Conservation (phyloP, 805 yeast genomes). For the Candida taoyuanica region DNA sequence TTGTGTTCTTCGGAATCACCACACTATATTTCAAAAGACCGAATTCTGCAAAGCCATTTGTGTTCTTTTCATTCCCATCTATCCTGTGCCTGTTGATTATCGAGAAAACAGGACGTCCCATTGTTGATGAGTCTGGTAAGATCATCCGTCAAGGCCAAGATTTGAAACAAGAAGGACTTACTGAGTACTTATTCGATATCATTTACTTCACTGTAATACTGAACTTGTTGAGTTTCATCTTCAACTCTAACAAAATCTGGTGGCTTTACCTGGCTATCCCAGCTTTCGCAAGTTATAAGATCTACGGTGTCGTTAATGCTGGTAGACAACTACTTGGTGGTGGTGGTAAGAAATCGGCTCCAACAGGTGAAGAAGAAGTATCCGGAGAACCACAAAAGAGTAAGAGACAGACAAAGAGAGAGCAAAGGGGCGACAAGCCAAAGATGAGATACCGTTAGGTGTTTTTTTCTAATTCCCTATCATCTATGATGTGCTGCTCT, state of each 20-base stretch:
- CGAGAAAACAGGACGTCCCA: slow-evolving; percentile 49
- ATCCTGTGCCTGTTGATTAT: slow-evolving; percentile 37
- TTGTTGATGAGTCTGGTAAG: slow-evolving; percentile 32
- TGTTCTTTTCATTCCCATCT: slow-evolving; percentile 29
- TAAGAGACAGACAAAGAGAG: slow-evolving; percentile 38
- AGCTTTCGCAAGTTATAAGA: slow-evolving; percentile 40
- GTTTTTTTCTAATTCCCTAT: no score
- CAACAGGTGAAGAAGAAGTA: background rate
- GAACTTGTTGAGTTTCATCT: slow-evolving; percentile 39
- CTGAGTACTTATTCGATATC: slow-evolving; percentile 52
- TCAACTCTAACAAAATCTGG: slow-evolving; percentile 44
- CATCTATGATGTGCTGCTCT: no score
- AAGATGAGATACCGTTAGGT: slow-evolving; percentile 28
- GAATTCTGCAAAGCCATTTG: slow-evolving; percentile 26
- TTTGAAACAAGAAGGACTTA: slow-evolving; percentile 42
- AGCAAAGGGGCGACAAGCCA: slow-evolving; percentile 35
- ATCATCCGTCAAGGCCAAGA: slow-evolving; percentile 45
- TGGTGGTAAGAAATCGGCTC: slow-evolving; percentile 6
- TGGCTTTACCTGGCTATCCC: slow-evolving; percentile 41
- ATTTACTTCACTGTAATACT: slow-evolving; percentile 49
- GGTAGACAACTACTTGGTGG: slow-evolving; percentile 26
- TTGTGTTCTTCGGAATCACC: slow-evolving; percentile 26
- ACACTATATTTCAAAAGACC: slow-evolving; percentile 35
- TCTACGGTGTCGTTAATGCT: slow-evolving; percentile 31
- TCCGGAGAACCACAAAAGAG: slow-evolving; percentile 26